phyloP scores from a whole-genome alignment of 345 rosid species.

The Laguncularia racemosa region DNA sequence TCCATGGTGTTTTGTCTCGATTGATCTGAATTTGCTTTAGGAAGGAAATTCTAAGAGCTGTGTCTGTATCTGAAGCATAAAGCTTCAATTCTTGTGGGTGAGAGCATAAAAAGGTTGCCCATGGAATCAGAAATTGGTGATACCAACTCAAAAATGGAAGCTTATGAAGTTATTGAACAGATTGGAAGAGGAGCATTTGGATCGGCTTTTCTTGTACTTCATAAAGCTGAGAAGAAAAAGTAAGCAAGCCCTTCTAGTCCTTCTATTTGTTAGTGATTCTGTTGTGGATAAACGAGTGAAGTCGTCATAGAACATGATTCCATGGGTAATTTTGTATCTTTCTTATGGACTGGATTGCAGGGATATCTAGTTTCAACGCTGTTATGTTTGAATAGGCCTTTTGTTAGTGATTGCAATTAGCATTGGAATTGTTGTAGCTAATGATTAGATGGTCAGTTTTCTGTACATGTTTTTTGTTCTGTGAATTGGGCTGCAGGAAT shows the following conservation, averaged over 20 bases:
- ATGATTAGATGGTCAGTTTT: background rate
- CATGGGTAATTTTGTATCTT: too few species aligned
- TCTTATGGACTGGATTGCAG: too few species aligned
- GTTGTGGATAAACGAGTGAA: too few species aligned
- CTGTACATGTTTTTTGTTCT: too few species aligned
- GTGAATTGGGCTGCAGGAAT: too few species aligned
- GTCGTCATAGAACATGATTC: too few species aligned
- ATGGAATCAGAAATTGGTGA: constrained; percentile 50
- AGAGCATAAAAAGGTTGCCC: constrained; percentile 16
- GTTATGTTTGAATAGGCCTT: too few species aligned
- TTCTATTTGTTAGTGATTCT: too few species aligned
- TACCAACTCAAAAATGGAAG: constrained; percentile 58
- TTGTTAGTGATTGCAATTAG: too few species aligned
- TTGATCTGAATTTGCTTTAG: background rate
- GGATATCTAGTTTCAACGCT: too few species aligned
- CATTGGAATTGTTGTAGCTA: too few species aligned
- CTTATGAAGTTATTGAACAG: constrained; percentile 77
- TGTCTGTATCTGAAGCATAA: constrained; percentile 7
- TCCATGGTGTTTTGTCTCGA: background rate
- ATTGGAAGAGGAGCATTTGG: constrained; percentile 79
- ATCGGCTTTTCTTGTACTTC: constrained; percentile 84
- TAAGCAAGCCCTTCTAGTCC: constrained; percentile 15
- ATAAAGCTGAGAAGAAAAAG: constrained; percentile 62
- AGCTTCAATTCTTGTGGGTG: background rate
- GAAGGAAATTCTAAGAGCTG: background rate